A percentile compares a stretch with the other conserved stretches of the same genome.
Evolutionary conservation across 805 yeast genomes (phyloP).

Genomic region (Ogataea parapolymorpha): DNA sequence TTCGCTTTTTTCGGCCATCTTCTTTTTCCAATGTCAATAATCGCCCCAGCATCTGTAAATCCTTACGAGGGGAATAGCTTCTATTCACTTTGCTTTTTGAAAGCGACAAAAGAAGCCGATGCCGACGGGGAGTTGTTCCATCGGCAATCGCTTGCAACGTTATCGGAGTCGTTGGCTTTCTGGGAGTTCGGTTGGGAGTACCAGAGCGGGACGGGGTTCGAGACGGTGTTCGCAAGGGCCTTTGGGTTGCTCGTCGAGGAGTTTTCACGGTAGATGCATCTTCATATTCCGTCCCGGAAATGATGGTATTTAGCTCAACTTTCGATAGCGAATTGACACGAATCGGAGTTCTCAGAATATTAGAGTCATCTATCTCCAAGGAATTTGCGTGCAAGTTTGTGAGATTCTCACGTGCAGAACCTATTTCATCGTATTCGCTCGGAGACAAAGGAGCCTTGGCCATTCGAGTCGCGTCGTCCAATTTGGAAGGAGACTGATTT

Average conservation of each 20-base stretch:
- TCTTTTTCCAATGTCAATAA: constrained; percentile 27
- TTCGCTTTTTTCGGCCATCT: constrained; percentile 19
- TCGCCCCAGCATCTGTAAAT: constrained; percentile 30
- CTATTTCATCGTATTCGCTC: too few species aligned
- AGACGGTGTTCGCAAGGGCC: constrained; percentile 5
- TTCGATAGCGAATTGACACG: too few species aligned
- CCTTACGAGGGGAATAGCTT: constrained; percentile 33
- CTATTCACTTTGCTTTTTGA: constrained; percentile 21
- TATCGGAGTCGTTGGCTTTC: constrained; percentile 33
- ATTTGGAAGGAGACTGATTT: too few species aligned
- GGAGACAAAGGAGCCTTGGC: too few species aligned
- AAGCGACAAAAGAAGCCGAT: constrained; percentile 28
- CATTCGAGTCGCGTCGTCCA: too few species aligned
- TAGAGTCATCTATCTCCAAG: too few species aligned
- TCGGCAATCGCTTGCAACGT: constrained; percentile 30
- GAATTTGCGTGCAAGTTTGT: too few species aligned
- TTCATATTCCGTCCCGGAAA: background rate
- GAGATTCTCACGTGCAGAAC: too few species aligned
- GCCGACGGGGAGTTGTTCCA: constrained; percentile 31
- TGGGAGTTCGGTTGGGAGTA: constrained; percentile 23
- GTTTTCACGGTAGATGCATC: background rate
- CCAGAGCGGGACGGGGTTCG: constrained; percentile 15
- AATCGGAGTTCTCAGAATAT: too few species aligned
- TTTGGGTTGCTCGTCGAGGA: constrained; percentile 7
- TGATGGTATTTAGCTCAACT: background rate